Evolutionary conservation across 208 protist species (phyloP), one percentile per base, ranked within the genome.

Genomic region (Trypanosoma theileri): DNA sequence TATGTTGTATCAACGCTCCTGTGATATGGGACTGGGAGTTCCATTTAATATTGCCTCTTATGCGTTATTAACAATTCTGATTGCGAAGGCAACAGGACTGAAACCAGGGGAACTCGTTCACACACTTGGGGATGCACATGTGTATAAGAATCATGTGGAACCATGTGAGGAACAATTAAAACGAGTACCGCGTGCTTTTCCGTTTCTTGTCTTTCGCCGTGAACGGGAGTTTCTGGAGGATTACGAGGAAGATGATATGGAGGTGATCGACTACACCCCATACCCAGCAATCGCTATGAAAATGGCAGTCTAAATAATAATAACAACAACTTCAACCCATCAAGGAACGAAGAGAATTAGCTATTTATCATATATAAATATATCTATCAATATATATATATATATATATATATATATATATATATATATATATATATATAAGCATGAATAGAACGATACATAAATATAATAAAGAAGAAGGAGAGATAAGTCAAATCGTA

Each of bases 31-130:
- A 8, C 94, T 99, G 26, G 98, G 98, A 16, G 98, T 99, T 16
- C 98, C 98, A 9, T 99, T 99, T 85, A 99, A 99, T 91, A 99
- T 99, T 73, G 98, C 98, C 9, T 97, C 85, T 40, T 99, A 99
- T 82, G 46, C 98, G 11, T 84, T 99, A 24, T 83, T 99, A 13
- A 99, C 97, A 4, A 88, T 95, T 42, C 71, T 99, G 42, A 89
- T 97, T 24, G 94, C 94, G 13, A 92, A 97, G 69, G 82, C 97
- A 28, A 93, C 88, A 31, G 94, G 96, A 12, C 86, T 99, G 52
- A 88, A 91, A 55, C 93, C 94, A 1, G 98, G 98, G 1, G 97
- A 99, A 46, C 93, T 99, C 28, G 79, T 99, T 7, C 98, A 99
- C 81, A 94, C 86, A 0, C 77, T 99, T n/a, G 98, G 98, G 21